Evolutionary conservation across 2,329 filamentous ascomycete genomes (phyloP).

Genomic region (Claviceps pusilla): DNA sequence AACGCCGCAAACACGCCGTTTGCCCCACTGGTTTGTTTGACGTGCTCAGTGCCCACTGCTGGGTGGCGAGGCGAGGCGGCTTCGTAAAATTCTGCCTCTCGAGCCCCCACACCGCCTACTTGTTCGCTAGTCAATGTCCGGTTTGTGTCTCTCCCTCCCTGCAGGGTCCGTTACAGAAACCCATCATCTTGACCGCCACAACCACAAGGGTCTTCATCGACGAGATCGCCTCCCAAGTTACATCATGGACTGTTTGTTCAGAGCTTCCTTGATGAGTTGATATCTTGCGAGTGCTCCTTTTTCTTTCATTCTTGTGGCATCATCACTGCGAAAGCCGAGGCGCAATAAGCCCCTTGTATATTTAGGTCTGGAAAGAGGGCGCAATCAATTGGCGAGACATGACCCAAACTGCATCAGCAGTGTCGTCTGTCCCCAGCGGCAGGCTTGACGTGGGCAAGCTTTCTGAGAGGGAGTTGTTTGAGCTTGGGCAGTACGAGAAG

Average conservation of each 20-base stretch:
- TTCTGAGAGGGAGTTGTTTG: conserved; percentile 35
- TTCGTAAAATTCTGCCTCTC: conserved; percentile 9
- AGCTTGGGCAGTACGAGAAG: conserved; percentile 58
- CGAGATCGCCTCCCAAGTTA: not conserved
- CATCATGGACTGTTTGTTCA: not conserved
- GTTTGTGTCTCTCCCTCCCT: not conserved
- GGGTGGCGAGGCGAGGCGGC: too few species aligned
- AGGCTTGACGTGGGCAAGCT: conserved; percentile 6
- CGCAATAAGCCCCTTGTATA: not conserved
- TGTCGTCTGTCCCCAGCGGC: not conserved
- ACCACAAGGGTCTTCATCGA: not conserved
- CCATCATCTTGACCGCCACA: not conserved
- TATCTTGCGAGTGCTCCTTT: not conserved
- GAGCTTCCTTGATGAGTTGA: not conserved
- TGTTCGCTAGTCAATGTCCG: conserved; percentile 2
- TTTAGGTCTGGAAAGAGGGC: not conserved
- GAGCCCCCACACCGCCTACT: conserved; percentile 18
- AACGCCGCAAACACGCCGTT: not conserved
- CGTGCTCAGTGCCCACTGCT: not conserved
- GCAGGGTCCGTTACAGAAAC: not conserved
- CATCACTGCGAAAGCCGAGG: not conserved
- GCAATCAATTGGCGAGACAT: not conserved
- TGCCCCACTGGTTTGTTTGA: not conserved
- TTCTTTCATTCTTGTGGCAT: not conserved
- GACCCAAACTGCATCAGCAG: conserved; percentile 2